These are phyloP conservation scores for Exidia glandulosa DNA, from an alignment of 768 basidiomycete species.

Conservation along the genomic window DNA sequence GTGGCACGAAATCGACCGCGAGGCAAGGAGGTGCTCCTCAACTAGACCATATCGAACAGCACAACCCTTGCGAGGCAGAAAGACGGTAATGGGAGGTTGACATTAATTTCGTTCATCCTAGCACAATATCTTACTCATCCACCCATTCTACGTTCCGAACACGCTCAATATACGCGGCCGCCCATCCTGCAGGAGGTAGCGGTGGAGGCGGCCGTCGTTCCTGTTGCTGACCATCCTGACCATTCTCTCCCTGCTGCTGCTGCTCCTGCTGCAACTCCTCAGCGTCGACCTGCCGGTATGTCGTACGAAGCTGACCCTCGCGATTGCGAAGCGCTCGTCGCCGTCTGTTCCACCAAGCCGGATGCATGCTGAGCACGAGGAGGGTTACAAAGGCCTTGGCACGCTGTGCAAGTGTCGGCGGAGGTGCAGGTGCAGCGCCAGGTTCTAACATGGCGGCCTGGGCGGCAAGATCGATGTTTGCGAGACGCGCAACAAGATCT, in stretches of 20 bases:
- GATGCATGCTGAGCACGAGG: conserved; percentile 52
- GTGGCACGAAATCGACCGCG: too few species aligned
- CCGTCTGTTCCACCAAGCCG: conserved; percentile 64
- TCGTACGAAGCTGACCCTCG: conserved; percentile 55
- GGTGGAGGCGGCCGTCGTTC: conserved; percentile 37
- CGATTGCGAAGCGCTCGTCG: conserved; percentile 44
- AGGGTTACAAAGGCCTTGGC: conserved; percentile 42
- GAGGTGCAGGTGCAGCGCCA: conserved; percentile 8
- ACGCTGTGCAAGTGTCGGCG: conserved; percentile 36
- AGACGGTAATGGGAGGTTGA: too few species aligned
- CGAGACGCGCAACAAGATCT: conserved; percentile 37
- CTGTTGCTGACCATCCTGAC: conserved; percentile 3
- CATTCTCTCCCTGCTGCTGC: conserved; percentile 17
- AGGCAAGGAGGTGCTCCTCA: too few species aligned
- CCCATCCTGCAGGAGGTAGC: conserved; percentile 46
- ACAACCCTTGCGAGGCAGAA: too few species aligned
- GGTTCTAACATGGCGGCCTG: conserved; percentile 43
- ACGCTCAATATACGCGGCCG: conserved; percentile 51
- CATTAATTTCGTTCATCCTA: too few species aligned
- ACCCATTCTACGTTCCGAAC: conserved; percentile 58
- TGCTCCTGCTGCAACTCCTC: conserved; percentile 1
- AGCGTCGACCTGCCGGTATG: conserved; percentile 17
- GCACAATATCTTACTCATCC: conserved; percentile 45
- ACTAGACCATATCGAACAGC: too few species aligned
- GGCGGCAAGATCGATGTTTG: conserved; percentile 42